phyloP scores from a whole-genome alignment of 768 basidiomycete genomes.

The Tephrocybe rancida region DNA sequence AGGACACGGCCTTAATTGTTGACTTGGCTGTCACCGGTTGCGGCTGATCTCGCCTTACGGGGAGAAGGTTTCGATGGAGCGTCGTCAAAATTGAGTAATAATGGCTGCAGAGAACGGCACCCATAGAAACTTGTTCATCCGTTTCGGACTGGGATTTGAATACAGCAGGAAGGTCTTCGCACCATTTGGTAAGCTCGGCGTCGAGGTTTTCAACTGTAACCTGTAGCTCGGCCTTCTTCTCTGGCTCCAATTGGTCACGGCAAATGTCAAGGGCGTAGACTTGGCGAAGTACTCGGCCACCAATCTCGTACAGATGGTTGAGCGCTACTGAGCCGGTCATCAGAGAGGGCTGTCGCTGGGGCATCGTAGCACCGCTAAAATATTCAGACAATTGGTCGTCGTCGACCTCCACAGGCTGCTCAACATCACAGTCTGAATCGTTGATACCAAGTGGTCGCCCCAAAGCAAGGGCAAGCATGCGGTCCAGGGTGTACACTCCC shows the following conservation, averaged over 20 bases:
- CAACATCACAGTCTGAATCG: slow-evolving; percentile 89
- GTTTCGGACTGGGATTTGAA: slow-evolving; percentile 78
- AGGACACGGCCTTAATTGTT: slow-evolving; percentile 77
- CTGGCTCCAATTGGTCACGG: slow-evolving; percentile 72
- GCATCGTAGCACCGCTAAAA: slow-evolving; percentile 62
- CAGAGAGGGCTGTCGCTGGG: slow-evolving; percentile 60
- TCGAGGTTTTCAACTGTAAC: slow-evolving; percentile 79
- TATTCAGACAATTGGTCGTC: slow-evolving; percentile 77
- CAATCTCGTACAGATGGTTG: slow-evolving; percentile 81
- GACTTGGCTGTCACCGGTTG: slow-evolving; percentile 71
- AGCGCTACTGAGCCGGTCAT: slow-evolving; percentile 85
- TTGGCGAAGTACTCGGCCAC: slow-evolving; percentile 77
- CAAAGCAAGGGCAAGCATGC: slow-evolving; percentile 89
- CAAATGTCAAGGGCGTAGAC: slow-evolving; percentile 83
- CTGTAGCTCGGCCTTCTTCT: slow-evolving; percentile 77
- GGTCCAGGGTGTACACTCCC: slow-evolving; percentile 88
- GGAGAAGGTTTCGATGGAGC: slow-evolving; percentile 86
- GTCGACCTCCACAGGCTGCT: slow-evolving; percentile 81
- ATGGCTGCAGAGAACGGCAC: slow-evolving; percentile 83
- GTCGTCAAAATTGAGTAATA: slow-evolving; percentile 89
- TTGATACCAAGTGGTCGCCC: slow-evolving; percentile 89
- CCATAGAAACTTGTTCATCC: slow-evolving; percentile 84
- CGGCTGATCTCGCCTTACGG: slow-evolving; percentile 73
- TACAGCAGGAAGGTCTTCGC: slow-evolving; percentile 69
- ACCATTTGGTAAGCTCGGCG: slow-evolving; percentile 78